A percentile compares a stretch with the other conserved stretches of the same genome.
Evolutionary conservation across 2,329 filamentous ascomycete genomes (phyloP).

Genomic region (Penicillium psychrosexuale): DNA sequence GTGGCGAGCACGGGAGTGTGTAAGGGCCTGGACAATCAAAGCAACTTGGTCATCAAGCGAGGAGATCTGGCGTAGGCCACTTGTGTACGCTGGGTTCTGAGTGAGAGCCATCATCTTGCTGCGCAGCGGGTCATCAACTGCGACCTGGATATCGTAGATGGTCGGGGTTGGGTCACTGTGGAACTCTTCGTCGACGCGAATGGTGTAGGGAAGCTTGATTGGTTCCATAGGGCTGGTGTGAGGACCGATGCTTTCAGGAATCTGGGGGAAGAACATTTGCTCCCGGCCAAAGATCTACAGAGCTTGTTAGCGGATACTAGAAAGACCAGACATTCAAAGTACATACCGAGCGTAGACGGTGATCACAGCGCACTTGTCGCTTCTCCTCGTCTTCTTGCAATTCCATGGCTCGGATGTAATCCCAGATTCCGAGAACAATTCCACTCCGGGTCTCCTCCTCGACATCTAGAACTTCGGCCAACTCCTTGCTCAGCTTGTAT

Average conservation of each 20-base stretch:
- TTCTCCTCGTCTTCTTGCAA: conserved; percentile 95
- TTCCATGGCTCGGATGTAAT: conserved; percentile 82
- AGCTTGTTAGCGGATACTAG: background rate
- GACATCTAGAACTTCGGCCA: conserved; percentile 82
- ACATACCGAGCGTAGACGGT: conserved; percentile 70
- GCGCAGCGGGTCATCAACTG: conserved; percentile 77
- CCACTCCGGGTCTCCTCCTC: conserved; percentile 83
- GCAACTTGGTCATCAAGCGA: conserved; percentile 81
- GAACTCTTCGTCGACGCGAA: conserved; percentile 84
- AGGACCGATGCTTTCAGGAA: conserved; percentile 73
- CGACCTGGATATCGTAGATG: conserved; percentile 84
- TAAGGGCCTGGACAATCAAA: conserved; percentile 74
- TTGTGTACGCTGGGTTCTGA: conserved; percentile 66
- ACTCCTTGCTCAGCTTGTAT: conserved; percentile 71
- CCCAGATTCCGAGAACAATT: conserved; percentile 88
- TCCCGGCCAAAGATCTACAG: conserved; percentile 71
- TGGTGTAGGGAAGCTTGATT: conserved; percentile 82
- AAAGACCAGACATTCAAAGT: background rate
- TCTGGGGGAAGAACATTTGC: conserved; percentile 77
- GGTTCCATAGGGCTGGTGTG: conserved; percentile 79
- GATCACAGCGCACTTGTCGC: conserved; percentile 86
- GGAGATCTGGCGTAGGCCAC: conserved; percentile 72
- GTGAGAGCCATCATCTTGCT: conserved; percentile 63
- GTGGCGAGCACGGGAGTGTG: conserved; percentile 84
- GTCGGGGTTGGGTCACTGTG: conserved; percentile 73